Evolutionary conservation across 352 stramenopile species (phyloP), one percentile per base, ranked within the genome.

Genomic region (Phytophthora citrophthora): DNA sequence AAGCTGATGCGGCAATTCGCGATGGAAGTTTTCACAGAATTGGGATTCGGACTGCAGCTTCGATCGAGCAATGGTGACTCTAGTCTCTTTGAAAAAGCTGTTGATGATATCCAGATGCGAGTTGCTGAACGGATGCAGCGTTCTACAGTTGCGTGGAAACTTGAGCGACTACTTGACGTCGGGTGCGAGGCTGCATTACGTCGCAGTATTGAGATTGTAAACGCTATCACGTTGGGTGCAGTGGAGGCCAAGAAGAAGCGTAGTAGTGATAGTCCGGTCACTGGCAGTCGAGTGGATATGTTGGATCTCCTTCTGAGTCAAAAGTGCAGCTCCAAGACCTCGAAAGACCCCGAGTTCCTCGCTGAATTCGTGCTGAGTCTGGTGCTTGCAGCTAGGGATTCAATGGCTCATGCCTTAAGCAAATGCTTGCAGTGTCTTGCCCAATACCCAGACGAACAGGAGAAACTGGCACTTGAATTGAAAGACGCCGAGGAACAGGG

Each of bases 291-390:
- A 8, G 61, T 71, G 26, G 50, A 60, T 38, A 72, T 72, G 45
- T 16, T 72, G 13, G 58, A 64, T 20, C 43, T 72, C 1, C 39
- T 70, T 36, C 29, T 74, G 11, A 18, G 60, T 5, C 67, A 61
- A 29, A 52, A 71, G 39, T 43, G 52, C 27, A 71, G 32, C 20
- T 68, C 54, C 34, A 65, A 60, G 41, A 67, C 18, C 23, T 51
- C 56, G 1, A 68, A 62, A 23, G 54, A 62, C 31, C 31, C 45
- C 4, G 39, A 44, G 12, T 65, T 66, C 12, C 68, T 96, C 3
- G 81, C 81, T 4, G 76, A 94, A 40, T 83, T 94, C 29, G 72
- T 89, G 24, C 56, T 96, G 18, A 84, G 77, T 58, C 76, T 95
- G 29, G 77, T 94, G 4, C 60, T 91, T 10, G 85, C 83, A 46